Conservation (phyloP, 2,329 filamentous ascomycete species). For the Apiospora saccharicola region DNA sequence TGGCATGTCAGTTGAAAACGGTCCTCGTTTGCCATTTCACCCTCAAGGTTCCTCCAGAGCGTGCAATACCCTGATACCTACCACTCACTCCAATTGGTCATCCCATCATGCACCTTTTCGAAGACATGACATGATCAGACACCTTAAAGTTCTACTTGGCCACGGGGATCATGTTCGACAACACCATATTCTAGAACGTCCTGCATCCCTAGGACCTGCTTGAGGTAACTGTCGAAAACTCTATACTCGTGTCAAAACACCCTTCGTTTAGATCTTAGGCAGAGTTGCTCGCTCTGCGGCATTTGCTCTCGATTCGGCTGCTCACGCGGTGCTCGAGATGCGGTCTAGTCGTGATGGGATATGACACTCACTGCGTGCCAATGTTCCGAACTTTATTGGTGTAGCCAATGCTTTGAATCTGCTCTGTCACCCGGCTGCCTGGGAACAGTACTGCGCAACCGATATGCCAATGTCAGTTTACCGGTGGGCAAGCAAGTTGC, state of each 20-base stretch:
- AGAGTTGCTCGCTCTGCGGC: neutral
- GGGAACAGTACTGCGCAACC: neutral
- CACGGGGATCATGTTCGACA: neutral
- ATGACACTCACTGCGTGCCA: neutral
- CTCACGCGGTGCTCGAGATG: neutral
- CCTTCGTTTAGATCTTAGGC: neutral
- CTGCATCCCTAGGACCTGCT: neutral
- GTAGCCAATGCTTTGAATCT: neutral
- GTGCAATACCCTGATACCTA: neutral
- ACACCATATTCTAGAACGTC: neutral
- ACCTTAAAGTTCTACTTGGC: neutral
- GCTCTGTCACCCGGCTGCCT: neutral
- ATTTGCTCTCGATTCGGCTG: neutral
- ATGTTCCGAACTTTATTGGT: neutral
- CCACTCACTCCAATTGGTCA: neutral
- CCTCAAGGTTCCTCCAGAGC: neutral
- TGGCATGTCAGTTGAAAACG: neutral
- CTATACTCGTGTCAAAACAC: neutral
- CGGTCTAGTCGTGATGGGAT: neutral
- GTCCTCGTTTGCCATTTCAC: neutral
- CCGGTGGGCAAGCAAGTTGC: neutral
- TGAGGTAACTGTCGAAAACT: neutral
- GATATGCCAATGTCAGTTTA: neutral
- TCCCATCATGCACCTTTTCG: neutral
- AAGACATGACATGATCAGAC: neutral